Evolutionary conservation across 257 asterid species (phyloP).

Genomic region (Nicotiana paniculata): DNA sequence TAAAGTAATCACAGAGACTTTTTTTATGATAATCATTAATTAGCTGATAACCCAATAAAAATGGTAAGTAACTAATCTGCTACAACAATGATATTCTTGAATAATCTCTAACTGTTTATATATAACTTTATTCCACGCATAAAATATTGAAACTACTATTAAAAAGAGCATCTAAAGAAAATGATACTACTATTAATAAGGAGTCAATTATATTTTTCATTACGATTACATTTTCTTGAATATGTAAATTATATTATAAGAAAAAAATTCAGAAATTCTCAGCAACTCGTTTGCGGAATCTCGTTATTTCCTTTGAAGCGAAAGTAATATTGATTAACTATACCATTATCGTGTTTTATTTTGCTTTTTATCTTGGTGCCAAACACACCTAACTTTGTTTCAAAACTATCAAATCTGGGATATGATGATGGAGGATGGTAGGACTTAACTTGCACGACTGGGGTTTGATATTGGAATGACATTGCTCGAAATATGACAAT

Average conservation of each 20-base stretch:
- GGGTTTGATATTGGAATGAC: background rate
- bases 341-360: background rate
- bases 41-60: too few relatives aligned
- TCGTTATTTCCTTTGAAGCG: background rate
- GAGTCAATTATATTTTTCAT: too few relatives aligned
- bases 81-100: background rate
- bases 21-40: too few relatives aligned
- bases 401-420: background rate
- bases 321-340: background rate
- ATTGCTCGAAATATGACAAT: background rate
- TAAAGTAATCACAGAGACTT: background rate
- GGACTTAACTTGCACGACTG: slow-evolving; percentile 3
- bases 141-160: background rate
- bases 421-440: background rate
- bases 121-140: background rate
- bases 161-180: background rate
- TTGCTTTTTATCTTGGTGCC: background rate
- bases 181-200: background rate
- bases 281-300: background rate
- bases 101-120: background rate
- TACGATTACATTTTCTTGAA: background rate
- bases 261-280: background rate
- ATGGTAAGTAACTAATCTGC: too few relatives aligned
- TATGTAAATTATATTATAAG: background rate
- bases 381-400: background rate